Conservation (phyloP, 148 eudicot genomes). For the Vaccinium corymbosum region DNA sequence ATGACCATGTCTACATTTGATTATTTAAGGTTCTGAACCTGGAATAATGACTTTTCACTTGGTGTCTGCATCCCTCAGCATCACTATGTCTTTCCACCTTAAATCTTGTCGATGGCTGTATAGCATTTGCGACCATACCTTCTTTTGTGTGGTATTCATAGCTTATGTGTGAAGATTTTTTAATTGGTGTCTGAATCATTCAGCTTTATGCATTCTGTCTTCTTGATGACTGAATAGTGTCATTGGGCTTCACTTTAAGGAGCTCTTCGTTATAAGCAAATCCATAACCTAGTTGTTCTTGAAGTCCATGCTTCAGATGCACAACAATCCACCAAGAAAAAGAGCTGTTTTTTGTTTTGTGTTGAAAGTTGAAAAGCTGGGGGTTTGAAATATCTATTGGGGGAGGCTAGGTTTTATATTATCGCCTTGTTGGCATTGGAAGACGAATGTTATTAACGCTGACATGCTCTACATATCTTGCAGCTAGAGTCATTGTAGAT, state of each 20-base stretch:
- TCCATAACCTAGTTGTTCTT: background rate
- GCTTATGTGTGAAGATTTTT: background rate
- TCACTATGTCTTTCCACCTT: background rate
- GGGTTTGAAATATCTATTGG: background rate
- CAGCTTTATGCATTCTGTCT: background rate
- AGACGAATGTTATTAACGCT: background rate
- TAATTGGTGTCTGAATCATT: background rate
- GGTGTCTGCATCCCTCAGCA: background rate
- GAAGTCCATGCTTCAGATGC: background rate
- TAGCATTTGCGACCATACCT: background rate
- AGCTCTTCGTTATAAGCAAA: background rate
- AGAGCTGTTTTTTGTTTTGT: background rate
- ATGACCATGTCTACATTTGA: background rate
- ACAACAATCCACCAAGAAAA: background rate
- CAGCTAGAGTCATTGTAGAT: slow-evolving; percentile 80
- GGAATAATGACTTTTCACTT: background rate
- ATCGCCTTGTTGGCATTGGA: background rate
- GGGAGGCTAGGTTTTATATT: background rate
- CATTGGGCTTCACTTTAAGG: background rate
- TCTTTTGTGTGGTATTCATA: background rate
- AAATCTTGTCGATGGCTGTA: background rate
- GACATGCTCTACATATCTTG: slow-evolving; percentile 16
- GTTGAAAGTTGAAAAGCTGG: background rate
- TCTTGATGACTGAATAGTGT: background rate
- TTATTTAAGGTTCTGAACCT: background rate